Conservation (phyloP, 139 green algal species). For the Desmodesmus armatus region DNA sequence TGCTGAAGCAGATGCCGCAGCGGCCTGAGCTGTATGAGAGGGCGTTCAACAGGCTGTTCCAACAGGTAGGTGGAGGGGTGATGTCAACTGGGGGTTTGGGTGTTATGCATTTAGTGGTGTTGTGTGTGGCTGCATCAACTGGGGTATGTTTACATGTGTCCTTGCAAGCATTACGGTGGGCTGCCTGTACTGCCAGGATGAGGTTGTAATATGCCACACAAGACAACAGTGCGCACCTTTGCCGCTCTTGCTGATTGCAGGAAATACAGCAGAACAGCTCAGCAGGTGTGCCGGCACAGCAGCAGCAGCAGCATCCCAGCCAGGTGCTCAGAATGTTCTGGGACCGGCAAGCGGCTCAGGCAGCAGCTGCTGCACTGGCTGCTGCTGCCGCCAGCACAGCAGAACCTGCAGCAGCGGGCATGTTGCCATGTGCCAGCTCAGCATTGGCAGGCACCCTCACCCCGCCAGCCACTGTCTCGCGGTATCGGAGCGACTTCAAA, state of each 20-base stretch:
- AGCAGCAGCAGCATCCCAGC: neutral
- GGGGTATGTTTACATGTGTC: no score
- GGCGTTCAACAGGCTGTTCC: slow-evolving; percentile 74
- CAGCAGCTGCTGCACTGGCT: neutral
- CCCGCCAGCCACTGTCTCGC: slow-evolving; percentile 18
- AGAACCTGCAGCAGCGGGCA: neutral
- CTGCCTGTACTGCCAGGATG: neutral
- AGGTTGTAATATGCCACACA: neutral
- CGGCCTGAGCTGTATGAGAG: slow-evolving; percentile 75
- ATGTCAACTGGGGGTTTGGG: no score
- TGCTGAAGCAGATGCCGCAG: slow-evolving; percentile 66
- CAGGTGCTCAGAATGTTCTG: slow-evolving; percentile 67
- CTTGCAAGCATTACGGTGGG: no score
- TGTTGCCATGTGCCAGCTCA: neutral
- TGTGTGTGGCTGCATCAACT: neutral
- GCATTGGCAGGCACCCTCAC: neutral
- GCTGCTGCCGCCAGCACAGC: neutral
- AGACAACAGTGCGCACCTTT: neutral
- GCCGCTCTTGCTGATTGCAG: slow-evolving; percentile 25
- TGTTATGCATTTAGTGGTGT: neutral
- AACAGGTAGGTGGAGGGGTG: slow-evolving; percentile 60
- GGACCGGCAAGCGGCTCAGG: slow-evolving; percentile 11
- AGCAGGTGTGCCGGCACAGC: neutral
- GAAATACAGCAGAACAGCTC: slow-evolving; percentile 36
- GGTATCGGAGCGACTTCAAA: slow-evolving; percentile 79